Conservation (phyloP, 805 yeast genomes). For the Cyberlindnera meyerae region DNA sequence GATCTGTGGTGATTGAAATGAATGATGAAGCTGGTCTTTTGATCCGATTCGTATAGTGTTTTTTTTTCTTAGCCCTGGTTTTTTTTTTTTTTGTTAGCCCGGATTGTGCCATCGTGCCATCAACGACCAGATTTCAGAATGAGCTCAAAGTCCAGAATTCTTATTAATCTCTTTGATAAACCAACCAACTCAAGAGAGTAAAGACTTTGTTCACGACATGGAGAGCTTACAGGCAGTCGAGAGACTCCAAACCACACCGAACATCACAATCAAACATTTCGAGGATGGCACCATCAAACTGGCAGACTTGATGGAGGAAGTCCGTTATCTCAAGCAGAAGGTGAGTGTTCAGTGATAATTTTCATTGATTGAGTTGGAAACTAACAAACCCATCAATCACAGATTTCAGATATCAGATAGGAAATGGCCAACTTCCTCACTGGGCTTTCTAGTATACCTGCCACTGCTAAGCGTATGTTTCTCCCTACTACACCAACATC, state of each 20-base stretch:
- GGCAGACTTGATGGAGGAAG: conserved; percentile 32
- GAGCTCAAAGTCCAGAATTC: too few relatives aligned
- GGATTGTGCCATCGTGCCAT: too few relatives aligned
- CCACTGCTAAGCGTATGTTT: conserved; percentile 21
- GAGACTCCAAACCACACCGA: conserved; percentile 20
- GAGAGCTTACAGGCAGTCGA: conserved; percentile 28
- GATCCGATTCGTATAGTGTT: too few relatives aligned
- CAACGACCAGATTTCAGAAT: too few relatives aligned
- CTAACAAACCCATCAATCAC: neutral
- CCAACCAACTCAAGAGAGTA: neutral
- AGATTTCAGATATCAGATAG: conserved; percentile 32
- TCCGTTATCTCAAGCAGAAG: conserved; percentile 29
- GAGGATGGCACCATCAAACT: conserved; percentile 35
- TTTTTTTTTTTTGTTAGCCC: too few relatives aligned
- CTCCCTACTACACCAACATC: too few relatives aligned
- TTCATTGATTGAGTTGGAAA: neutral
- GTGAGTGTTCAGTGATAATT: conserved; percentile 13
- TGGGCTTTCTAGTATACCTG: conserved; percentile 37
- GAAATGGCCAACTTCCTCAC: conserved; percentile 35
- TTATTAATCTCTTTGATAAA: neutral
- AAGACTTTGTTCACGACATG: conserved; percentile 10
- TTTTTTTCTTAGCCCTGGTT: too few relatives aligned
- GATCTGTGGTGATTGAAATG: too few relatives aligned
- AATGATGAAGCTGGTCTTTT: too few relatives aligned
- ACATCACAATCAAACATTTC: conserved; percentile 34